These are phyloP conservation scores for Quercus tomentella DNA, from an alignment of 331 rosid species.

Conservation along the genomic window DNA sequence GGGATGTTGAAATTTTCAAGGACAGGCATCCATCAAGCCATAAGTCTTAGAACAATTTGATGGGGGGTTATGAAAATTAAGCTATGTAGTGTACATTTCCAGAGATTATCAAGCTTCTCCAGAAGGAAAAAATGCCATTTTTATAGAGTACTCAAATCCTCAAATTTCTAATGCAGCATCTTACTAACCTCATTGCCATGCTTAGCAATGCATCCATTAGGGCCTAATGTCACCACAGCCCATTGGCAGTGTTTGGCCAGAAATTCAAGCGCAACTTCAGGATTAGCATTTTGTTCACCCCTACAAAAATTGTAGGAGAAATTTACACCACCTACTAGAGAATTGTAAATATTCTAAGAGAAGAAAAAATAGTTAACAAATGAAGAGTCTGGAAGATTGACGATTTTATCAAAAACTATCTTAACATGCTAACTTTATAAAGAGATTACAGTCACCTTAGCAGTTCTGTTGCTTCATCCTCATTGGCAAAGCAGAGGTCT, in stretches of 20 bases:
- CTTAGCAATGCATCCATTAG: conserved; percentile 82
- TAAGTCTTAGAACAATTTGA: background rate
- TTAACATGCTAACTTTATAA: background rate
- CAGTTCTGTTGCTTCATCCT: conserved; percentile 95
- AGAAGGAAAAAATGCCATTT: background rate
- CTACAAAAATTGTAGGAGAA: conserved; percentile 34
- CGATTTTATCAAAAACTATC: conserved; percentile 11
- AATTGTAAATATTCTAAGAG: background rate
- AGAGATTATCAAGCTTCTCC: background rate
- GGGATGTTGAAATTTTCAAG: background rate
- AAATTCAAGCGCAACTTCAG: conserved; percentile 61
- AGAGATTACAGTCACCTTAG: conserved; percentile 51
- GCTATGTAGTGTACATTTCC: background rate
- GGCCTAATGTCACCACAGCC: conserved; percentile 95
- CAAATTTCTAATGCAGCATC: background rate
- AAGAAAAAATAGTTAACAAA: conserved; percentile 5
- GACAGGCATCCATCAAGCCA: background rate
- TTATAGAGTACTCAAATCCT: background rate
- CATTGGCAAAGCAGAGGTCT: conserved; percentile 97
- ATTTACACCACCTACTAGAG: conserved; percentile 7
- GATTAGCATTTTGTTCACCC: conserved; percentile 50
- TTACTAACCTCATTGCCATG: conserved; percentile 79
- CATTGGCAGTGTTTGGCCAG: conserved; percentile 71
- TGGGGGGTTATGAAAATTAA: background rate
- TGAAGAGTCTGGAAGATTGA: conserved; percentile 8